Evolutionary conservation across 257 asterid genomes (phyloP), one percentile per base, ranked within the genome.

Genomic region (Solanum pinnatisectum): DNA sequence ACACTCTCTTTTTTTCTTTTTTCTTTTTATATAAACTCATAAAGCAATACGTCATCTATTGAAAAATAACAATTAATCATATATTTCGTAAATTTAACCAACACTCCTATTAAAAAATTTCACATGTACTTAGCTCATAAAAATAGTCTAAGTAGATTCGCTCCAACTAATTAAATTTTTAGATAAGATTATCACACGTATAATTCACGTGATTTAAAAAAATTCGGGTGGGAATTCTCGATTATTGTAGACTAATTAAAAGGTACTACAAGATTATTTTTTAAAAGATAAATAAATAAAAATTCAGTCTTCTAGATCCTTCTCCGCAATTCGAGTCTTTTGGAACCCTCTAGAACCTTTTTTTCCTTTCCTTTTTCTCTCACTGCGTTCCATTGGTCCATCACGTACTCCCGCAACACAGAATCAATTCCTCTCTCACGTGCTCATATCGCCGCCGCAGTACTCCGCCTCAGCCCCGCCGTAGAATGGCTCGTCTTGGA

Each of bases 401-500:
- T 42, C n/a, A 25, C 60, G 37, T 32, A 42, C 37, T 42, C 37
- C 4, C 59, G 35, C 23, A 23, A 11, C 84, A 77, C 59, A 13
- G 3, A 39, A 77, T 39, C 84, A 77, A 23, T 0, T 77, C 60
- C 84, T 23, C 59, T 22, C 25, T 25, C 8, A 40, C 60, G 84
- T 78, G 60, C 36, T n/a, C 36, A 13, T 25, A 25, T 42, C 15
- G 23, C 65, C 84, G 59, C 84, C 37, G 60, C 30, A 4, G 23
- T 23, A 40, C 13, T 77, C 84, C 60, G 10, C 22, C 56, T 9
- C 32, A 23, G 18, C 67, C 35, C 36, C 81, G 42, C 84, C 84
- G 49, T n/a, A 71, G 8, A 27, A 96, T 96, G 99, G 99, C 99
- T 52, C 94, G 63, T 88, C 2, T 93, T 86, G 99, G 99, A 6